Conservation (phyloP, 257 asterid genomes). For the Gentiana dahurica region DNA sequence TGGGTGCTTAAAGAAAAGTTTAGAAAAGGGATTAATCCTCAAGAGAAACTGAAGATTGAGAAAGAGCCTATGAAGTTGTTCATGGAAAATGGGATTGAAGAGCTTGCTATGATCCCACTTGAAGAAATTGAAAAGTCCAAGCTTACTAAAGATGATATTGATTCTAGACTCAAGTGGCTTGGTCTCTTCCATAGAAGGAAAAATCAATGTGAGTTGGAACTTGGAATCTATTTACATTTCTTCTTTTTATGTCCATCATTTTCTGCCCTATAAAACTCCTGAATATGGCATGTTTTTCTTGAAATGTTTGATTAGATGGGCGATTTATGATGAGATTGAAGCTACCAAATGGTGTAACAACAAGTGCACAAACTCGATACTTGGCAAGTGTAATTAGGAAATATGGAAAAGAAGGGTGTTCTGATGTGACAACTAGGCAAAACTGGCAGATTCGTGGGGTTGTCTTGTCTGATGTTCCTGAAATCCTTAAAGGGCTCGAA, state of each 20-base stretch:
- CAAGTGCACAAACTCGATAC: slow-evolving; percentile 77
- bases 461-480: slow-evolving; percentile 76
- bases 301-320: slow-evolving; percentile 43
- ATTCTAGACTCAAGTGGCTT: slow-evolving; percentile 90
- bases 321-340: slow-evolving; percentile 96
- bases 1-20: slow-evolving; percentile 75
- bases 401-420: slow-evolving; percentile 85
- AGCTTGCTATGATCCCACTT: slow-evolving; percentile 47
- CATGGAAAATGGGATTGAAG: slow-evolving; percentile 75
- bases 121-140: slow-evolving; percentile 74
- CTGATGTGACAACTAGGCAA: slow-evolving; percentile 87
- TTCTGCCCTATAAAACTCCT: not conserved
- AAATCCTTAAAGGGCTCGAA: slow-evolving; percentile 66
- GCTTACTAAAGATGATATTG: slow-evolving; percentile 72
- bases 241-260: not conserved
- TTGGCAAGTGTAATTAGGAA: slow-evolving; percentile 68
- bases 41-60: slow-evolving; percentile 76
- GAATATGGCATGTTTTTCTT: not conserved
- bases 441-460: slow-evolving; percentile 99
- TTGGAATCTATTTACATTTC: not conserved
- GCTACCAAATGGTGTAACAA: slow-evolving; percentile 94
- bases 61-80: slow-evolving; percentile 84
- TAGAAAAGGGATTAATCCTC: slow-evolving; percentile 74
- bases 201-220: slow-evolving; percentile 58
- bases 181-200: slow-evolving; percentile 91